Percentiles rank a stretch among this genome's conserved stretches.
phyloP scores from a whole-genome alignment of 345 rosid genomes.

The Eucalyptus leucophloia region DNA sequence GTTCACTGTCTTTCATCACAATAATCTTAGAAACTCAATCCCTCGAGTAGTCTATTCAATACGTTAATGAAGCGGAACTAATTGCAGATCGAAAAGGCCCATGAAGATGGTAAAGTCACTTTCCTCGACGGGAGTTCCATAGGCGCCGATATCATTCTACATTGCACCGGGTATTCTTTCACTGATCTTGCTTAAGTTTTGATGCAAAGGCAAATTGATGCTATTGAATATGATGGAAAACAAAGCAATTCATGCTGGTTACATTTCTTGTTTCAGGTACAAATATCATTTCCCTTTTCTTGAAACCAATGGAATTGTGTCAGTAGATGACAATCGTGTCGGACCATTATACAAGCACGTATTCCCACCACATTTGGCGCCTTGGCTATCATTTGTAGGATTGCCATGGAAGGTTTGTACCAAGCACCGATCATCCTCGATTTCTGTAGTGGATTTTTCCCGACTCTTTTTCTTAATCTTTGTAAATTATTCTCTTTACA shows the following conservation, averaged over 20 bases:
- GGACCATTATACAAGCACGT: slow-evolving; percentile 74
- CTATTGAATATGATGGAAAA: neutral
- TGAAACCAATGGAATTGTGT: slow-evolving; percentile 52
- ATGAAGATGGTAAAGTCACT: slow-evolving; percentile 47
- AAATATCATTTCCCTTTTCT: slow-evolving; percentile 86
- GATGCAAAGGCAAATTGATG: neutral
- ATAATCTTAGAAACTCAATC: neutral
- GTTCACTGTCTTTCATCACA: neutral
- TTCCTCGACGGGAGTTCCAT: slow-evolving; percentile 41
- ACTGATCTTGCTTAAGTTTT: neutral
- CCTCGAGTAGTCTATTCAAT: neutral
- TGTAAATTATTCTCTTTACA: neutral
- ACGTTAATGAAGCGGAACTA: neutral
- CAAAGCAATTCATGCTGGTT: neutral
- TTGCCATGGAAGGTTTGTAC: slow-evolving; percentile 57
- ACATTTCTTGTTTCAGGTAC: slow-evolving; percentile 29
- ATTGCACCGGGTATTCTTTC: slow-evolving; percentile 60
- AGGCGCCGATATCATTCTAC: slow-evolving; percentile 51
- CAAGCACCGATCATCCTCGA: neutral
- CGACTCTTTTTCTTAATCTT: neutral
- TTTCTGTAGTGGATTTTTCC: neutral
- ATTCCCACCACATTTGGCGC: slow-evolving; percentile 68
- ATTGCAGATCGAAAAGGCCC: slow-evolving; percentile 47
- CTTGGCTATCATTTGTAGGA: slow-evolving; percentile 71
- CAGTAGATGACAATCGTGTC: slow-evolving; percentile 62